Conservation (phyloP, 1,284 basidiomycete species). For the Cystobasidium pallidum region DNA sequence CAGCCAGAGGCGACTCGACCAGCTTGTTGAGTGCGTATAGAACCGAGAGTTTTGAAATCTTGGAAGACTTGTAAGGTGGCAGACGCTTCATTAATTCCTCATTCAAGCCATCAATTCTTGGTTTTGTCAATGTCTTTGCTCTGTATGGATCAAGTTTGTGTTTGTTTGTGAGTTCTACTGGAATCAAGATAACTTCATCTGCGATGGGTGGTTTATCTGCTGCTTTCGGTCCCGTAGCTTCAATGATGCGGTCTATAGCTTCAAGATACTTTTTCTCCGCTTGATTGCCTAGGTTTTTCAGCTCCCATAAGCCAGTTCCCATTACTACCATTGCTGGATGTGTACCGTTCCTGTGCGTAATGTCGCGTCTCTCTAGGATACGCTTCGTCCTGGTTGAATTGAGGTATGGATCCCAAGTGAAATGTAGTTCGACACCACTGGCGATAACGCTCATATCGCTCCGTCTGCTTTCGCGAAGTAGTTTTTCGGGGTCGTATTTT, state of each 20-base stretch:
- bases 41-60: conserved; percentile 62
- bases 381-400: conserved; percentile 63
- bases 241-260: conserved; percentile 68
- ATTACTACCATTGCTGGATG: conserved; percentile 73
- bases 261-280: conserved; percentile 75
- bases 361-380: conserved; percentile 47
- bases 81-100: conserved; percentile 67
- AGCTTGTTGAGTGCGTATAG: conserved; percentile 77
- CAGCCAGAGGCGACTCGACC: conserved; percentile 60
- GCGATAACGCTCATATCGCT: conserved; percentile 54
- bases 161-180: conserved; percentile 68
- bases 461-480: not conserved
- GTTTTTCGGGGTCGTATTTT: conserved; percentile 57
- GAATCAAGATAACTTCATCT: conserved; percentile 73
- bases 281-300: conserved; percentile 70
- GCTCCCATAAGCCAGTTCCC: conserved; percentile 82
- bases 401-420: conserved; percentile 62
- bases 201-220: conserved; percentile 59
- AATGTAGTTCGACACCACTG: conserved; percentile 59
- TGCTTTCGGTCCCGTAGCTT: conserved; percentile 58
- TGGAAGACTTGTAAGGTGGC: conserved; percentile 54
- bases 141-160: conserved; percentile 68
- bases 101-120: conserved; percentile 86
- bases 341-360: conserved; percentile 2
- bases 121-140: conserved; percentile 68